Evolutionary conservation across 495 filamentous ascomycete species (phyloP).

Genomic region (Penicillium paradoxum): DNA sequence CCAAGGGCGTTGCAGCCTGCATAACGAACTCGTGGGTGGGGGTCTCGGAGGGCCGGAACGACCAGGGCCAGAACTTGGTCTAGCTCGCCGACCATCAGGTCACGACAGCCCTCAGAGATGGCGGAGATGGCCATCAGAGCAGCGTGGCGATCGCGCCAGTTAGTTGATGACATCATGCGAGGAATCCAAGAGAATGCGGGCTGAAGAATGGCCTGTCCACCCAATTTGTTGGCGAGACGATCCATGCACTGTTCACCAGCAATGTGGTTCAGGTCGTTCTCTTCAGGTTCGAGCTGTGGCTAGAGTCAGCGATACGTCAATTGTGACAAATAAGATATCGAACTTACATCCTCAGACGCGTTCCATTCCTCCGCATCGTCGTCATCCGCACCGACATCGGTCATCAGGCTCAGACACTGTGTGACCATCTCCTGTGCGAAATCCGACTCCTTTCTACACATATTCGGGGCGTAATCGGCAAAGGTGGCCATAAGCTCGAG

Average conservation of each 20-base stretch:
- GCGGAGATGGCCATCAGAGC: conserved; percentile 99
- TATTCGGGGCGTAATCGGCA: conserved; percentile 85
- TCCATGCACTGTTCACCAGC: conserved; percentile 99
- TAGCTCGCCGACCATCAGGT: conserved; percentile 91
- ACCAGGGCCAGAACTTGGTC: conserved; percentile 92
- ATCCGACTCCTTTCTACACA: conserved; percentile 87
- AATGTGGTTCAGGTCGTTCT: conserved; percentile 96
- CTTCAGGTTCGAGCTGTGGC: conserved; percentile 76
- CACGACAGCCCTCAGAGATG: conserved; percentile 95
- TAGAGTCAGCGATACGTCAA: conserved; percentile 13
- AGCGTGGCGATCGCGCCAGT: conserved; percentile 94
- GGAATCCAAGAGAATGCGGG: conserved; percentile 98
- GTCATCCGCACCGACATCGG: conserved; percentile 93
- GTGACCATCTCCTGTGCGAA: conserved; percentile 97
- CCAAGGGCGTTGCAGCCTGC: conserved; percentile 98
- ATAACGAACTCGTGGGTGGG: conserved; percentile 93
- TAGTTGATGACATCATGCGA: conserved; percentile 90
- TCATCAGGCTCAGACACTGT: conserved; percentile 97
- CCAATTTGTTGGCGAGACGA: conserved; percentile 93
- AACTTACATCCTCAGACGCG: conserved; percentile 78
- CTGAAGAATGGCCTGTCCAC: conserved; percentile 76
- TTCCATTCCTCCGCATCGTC: conserved; percentile 96
- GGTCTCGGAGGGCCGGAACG: conserved; percentile 83
- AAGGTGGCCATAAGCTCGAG: conserved; percentile 98
- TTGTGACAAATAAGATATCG: not conserved